phyloP scores from a whole-genome alignment of 768 basidiomycete species.

The Trametes punicea region DNA sequence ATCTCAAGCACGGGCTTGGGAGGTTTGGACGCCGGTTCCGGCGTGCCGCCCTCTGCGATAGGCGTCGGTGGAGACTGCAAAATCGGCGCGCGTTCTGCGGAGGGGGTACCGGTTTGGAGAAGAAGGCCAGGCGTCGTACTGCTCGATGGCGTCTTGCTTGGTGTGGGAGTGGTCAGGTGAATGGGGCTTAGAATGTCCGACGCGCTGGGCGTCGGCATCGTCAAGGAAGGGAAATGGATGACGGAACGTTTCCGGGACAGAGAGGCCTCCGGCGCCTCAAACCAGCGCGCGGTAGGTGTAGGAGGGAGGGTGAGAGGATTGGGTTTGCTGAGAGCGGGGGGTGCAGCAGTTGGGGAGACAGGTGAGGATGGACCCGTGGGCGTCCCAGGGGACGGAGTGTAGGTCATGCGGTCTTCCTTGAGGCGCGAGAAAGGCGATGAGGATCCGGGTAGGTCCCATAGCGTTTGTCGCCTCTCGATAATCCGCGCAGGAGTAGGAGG shows the following conservation, averaged over 20 bases:
- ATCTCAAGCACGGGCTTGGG: slow-evolving; percentile 15
- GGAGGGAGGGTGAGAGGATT: slow-evolving; percentile 30
- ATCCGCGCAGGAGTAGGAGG: slow-evolving; percentile 14
- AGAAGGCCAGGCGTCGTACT: slow-evolving; percentile 1
- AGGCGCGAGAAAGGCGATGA: slow-evolving; percentile 19
- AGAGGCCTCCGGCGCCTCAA: slow-evolving; percentile 18
- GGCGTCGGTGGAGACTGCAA: slow-evolving; percentile 17
- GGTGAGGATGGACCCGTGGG: slow-evolving; percentile 9
- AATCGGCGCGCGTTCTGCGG: background rate
- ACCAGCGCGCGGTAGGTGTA: slow-evolving; percentile 31
- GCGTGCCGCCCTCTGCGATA: background rate
- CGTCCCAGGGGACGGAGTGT: slow-evolving; percentile 6
- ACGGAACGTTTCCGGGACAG: slow-evolving; percentile 24
- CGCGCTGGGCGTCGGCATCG: background rate
- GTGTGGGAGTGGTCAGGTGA: slow-evolving; percentile 9
- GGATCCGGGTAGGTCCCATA: slow-evolving; percentile 26
- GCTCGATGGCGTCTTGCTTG: background rate
- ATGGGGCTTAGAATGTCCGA: slow-evolving; percentile 15
- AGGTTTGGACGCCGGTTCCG: background rate
- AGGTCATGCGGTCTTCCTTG: slow-evolving; percentile 13
- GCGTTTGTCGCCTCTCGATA: slow-evolving; percentile 23
- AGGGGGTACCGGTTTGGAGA: background rate
- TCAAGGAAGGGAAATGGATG: slow-evolving; percentile 25
- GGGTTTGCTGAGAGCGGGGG: slow-evolving; percentile 26
- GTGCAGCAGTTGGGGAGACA: slow-evolving; percentile 18